Evolutionary conservation across 805 yeast species (phyloP), one percentile per base, ranked within the genome.

Genomic region (Ogataea nonfermentans): DNA sequence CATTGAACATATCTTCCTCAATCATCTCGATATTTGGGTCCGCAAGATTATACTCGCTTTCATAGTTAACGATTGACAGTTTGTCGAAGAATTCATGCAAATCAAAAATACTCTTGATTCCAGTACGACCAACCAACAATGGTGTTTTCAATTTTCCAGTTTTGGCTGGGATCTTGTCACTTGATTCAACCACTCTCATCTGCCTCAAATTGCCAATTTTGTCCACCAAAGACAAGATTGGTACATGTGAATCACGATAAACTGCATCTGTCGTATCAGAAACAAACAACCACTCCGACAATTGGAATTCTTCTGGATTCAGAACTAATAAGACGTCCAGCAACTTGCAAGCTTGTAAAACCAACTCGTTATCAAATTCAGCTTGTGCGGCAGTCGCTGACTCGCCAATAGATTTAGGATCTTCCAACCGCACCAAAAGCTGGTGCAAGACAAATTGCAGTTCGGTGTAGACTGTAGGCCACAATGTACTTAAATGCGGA

Each of bases 231-330:
- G 63, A 61, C 10, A 73, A 48, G 0, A 75, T 66, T 7, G 61
- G 56, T 24, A 51, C 34, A 11, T 41, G 37, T 1, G 50, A 44
- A 9, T 55, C 57, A 9, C 53, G 42, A 29, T 52, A 59, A 20
- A 61, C 57, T 2, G 63, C 64, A 41, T 62, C 65, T 1, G 58
- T 44, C 4, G 57, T 79, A 51, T 84, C 87, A 19, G 80, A 71
- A 9, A 91, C 75, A 55, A 88, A 93, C 2, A 93, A 66, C 98
- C 98, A 91, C 53, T 88, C 93, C 46, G 76, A 56, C 60, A 77
- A 55, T 61, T 80, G 81, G 68, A 91, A 72, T 42, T 88, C 95
- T 56, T 90, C 97, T 29, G 73, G 71, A 25, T 79, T 77, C 41
- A 89, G 50, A 2, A 83, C 68, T 14, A 91, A 58, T 15, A 89